Base-by-base conservation (phyloP, 75 land plant species). In the Azolla pinnata region DNA sequence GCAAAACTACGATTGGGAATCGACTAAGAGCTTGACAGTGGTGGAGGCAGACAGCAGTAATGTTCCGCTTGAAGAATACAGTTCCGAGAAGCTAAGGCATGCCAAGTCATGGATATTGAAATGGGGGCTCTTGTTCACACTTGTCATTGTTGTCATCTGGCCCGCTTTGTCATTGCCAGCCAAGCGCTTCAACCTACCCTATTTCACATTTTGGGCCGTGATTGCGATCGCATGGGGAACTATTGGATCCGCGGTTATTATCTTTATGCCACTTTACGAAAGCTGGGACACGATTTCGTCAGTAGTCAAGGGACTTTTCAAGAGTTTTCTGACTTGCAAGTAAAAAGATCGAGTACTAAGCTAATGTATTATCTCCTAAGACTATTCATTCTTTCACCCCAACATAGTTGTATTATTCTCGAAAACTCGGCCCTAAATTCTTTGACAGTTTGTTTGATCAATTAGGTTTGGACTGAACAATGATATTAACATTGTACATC, bases 121-220 rank as follows among this genome's bases (percentile, higher is more conserved):
- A 68, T 88, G 98, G 98, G 97, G 98, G 27, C 35, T 89, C 18
- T 90, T 76, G 7, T 86, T 88, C 51, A 89, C 98, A 12, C 26
- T 66, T 12, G 54, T 93, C 7, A 93, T 93, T 60, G 85, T 77
- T 9, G 35, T 93, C 14, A 21, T 93, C 17, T 93, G 98, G 98
- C 98, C 98, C 34, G 23, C 81, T 9, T 69, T 85, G 28, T 66
- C 84, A 10, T 86, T 93, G 46, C 96, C 98, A 16, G 90, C 88
- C 29, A 88, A 81, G 34, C 67, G 73, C 47, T 93, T 93, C 76
- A 82, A 66, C 56, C 4, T 50, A 18, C 81, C 79, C 19, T 93
- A 93, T 62, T 93, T 93, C 79, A 93, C 87, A 50, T 83, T 93
- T 69, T 93, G 98, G 98, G 87, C 96, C 27, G 79, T 76, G 0